phyloP scores from a whole-genome alignment of 2,329 filamentous ascomycete species.

The Onygenales sp. region DNA sequence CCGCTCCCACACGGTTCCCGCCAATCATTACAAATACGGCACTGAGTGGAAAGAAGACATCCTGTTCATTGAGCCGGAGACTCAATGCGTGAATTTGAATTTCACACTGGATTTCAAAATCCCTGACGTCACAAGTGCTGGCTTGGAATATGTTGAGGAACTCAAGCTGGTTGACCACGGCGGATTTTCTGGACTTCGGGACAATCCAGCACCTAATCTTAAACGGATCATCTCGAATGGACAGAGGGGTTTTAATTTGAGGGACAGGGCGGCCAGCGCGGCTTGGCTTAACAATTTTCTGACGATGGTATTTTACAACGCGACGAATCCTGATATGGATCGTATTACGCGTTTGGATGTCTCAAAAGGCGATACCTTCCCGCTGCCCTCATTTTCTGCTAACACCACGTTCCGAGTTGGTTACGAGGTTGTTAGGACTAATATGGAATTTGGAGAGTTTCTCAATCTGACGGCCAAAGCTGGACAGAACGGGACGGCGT shows the following conservation, averaged over 20 bases:
- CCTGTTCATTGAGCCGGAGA: slow-evolving; percentile 39
- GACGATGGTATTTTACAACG: slow-evolving; percentile 31
- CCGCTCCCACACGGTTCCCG: slow-evolving; percentile 36
- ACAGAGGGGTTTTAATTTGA: slow-evolving; percentile 28
- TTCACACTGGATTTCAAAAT: slow-evolving; percentile 33
- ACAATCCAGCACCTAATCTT: not conserved
- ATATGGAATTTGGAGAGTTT: slow-evolving; percentile 4
- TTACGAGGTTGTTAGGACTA: not conserved
- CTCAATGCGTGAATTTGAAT: slow-evolving; percentile 33
- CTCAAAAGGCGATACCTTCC: not conserved
- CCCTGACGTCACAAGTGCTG: slow-evolving; percentile 2
- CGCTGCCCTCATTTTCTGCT: not conserved
- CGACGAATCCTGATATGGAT: slow-evolving; percentile 20
- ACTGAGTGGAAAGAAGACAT: slow-evolving; percentile 39
- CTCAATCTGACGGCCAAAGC: slow-evolving; percentile 2
- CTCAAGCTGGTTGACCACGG: slow-evolving; percentile 33
- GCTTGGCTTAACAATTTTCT: slow-evolving; percentile 35
- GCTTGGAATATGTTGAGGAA: slow-evolving; percentile 8
- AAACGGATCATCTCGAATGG: not conserved
- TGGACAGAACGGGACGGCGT: not conserved
- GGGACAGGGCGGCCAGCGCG: slow-evolving; percentile 32
- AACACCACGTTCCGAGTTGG: slow-evolving; percentile 6
- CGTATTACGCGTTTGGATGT: slow-evolving; percentile 5
- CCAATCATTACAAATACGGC: slow-evolving; percentile 19
- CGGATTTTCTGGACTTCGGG: slow-evolving; percentile 24